Percentiles rank a stretch among this genome's conserved stretches.
Conservation (phyloP, 2,329 filamentous ascomycete species). For the Mariannaea elegans region DNA sequence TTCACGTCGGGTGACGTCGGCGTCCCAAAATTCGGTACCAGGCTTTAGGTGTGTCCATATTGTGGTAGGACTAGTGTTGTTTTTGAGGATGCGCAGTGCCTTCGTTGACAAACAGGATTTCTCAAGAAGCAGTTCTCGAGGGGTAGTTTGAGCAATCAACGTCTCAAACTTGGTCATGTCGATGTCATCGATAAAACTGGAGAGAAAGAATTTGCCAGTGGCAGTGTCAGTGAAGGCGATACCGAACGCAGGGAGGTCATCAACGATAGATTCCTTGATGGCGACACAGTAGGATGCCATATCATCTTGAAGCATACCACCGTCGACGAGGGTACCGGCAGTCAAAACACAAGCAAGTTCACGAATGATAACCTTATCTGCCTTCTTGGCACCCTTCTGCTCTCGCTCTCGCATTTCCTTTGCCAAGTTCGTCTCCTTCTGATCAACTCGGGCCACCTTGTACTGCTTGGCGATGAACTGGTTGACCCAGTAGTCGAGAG, state of each 20-base stretch:
- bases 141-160: constrained; percentile 89
- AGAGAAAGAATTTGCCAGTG: constrained; percentile 93
- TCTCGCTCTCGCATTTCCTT: constrained; percentile 99
- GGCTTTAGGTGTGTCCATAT: constrained; percentile 96
- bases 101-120: constrained; percentile 89
- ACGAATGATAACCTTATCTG: constrained; percentile 91
- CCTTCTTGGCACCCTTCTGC: constrained; percentile 71
- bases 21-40: constrained; percentile 88
- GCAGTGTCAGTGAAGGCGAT: constrained; percentile 95
- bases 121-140: constrained; percentile 88
- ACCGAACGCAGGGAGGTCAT: constrained; percentile 84
- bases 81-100: constrained; percentile 91
- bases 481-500: constrained; percentile 95
- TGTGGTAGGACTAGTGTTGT: constrained; percentile 90
- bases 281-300: constrained; percentile 97
- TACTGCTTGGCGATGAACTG: constrained; percentile 98
- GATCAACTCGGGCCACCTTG: constrained; percentile 96
- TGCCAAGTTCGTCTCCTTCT: constrained; percentile 92
- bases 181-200: constrained; percentile 88
- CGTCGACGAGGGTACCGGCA: constrained; percentile 91
- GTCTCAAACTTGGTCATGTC: constrained; percentile 98
- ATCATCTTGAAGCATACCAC: constrained; percentile 96
- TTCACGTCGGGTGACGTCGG: constrained; percentile 82
- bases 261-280: constrained; percentile 82
- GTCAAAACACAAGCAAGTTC: constrained; percentile 93